Conservation (phyloP, 495 filamentous ascomycete species). For the Neohortaea acidophila region DNA sequence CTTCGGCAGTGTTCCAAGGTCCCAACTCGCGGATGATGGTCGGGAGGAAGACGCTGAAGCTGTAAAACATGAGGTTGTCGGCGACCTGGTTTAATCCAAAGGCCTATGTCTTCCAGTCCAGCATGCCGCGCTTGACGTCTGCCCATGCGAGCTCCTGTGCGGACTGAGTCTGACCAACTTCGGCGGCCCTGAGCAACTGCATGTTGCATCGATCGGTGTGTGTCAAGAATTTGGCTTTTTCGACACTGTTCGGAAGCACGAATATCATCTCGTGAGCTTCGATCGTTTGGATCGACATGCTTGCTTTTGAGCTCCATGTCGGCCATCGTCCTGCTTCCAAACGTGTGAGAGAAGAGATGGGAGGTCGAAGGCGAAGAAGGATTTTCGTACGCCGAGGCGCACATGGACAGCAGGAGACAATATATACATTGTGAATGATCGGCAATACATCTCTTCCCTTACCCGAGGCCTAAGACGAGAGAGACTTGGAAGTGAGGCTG, state of each 20-base stretch:
- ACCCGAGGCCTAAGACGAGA: too few relatives aligned
- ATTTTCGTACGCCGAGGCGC: too few relatives aligned
- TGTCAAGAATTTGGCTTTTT: constrained; percentile 46
- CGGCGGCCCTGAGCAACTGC: constrained; percentile 25
- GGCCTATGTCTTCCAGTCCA: constrained; percentile 38
- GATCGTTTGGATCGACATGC: too few relatives aligned
- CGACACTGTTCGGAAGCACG: background rate
- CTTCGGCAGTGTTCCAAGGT: background rate
- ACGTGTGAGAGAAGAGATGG: too few relatives aligned
- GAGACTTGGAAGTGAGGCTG: too few relatives aligned
- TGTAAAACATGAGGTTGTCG: background rate
- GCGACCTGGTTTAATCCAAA: constrained; percentile 7
- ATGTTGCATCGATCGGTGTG: constrained; percentile 42
- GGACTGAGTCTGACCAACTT: constrained; percentile 44
- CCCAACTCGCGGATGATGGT: constrained; percentile 1
- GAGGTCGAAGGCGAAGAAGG: too few relatives aligned
- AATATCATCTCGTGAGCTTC: too few relatives aligned
- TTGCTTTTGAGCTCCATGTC: too few relatives aligned
- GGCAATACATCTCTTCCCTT: too few relatives aligned
- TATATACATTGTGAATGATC: too few relatives aligned
- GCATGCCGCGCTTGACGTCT: constrained; percentile 37
- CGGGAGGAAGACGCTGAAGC: constrained; percentile 2
- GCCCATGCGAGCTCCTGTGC: constrained; percentile 45
- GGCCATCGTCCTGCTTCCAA: too few relatives aligned
- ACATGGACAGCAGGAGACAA: too few relatives aligned